Evolutionary conservation across 2,329 filamentous ascomycete species (phyloP).

Genomic region (Acarospora socialis): DNA sequence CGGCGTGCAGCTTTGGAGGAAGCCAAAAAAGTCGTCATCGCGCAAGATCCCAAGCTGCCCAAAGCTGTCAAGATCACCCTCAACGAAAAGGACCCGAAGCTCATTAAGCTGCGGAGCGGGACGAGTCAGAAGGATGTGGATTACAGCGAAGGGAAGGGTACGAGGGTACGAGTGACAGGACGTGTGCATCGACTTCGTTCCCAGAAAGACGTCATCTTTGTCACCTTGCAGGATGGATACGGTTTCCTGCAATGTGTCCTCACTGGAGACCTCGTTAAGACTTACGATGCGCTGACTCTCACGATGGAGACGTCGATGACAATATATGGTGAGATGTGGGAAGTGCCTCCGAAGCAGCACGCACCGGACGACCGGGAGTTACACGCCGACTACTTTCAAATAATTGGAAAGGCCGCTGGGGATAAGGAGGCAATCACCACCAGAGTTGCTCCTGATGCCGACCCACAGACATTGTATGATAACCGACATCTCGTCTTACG

Average conservation of each 20-base stretch:
- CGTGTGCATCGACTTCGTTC: slow-evolving; percentile 67
- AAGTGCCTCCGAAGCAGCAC: slow-evolving; percentile 61
- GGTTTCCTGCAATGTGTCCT: slow-evolving; percentile 76
- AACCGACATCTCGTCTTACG: slow-evolving; percentile 74
- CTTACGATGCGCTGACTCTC: slow-evolving; percentile 78
- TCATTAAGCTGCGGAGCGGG: slow-evolving; percentile 40
- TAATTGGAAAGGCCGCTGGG: slow-evolving; percentile 65
- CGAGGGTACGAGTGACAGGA: slow-evolving; percentile 65
- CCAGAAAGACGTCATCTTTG: slow-evolving; percentile 75
- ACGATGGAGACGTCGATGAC: slow-evolving; percentile 78
- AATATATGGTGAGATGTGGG: slow-evolving; percentile 69
- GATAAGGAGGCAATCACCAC: slow-evolving; percentile 89
- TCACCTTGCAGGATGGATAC: slow-evolving; percentile 75
- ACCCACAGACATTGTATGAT: slow-evolving; percentile 62
- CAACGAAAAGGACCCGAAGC: slow-evolving; percentile 49
- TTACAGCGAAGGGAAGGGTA: slow-evolving; percentile 46
- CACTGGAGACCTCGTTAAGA: slow-evolving; percentile 68
- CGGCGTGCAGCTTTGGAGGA: slow-evolving; percentile 61
- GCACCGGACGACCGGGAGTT: slow-evolving; percentile 78
- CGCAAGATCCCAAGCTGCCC: slow-evolving; percentile 59
- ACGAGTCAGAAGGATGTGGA: slow-evolving; percentile 35
- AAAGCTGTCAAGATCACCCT: slow-evolving; percentile 63
- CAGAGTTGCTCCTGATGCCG: slow-evolving; percentile 53
- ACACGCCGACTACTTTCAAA: slow-evolving; percentile 76
- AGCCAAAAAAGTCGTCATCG: slow-evolving; percentile 60